Conservation (phyloP, 352 stramenopile genomes). For the Phytophthora multivora region DNA sequence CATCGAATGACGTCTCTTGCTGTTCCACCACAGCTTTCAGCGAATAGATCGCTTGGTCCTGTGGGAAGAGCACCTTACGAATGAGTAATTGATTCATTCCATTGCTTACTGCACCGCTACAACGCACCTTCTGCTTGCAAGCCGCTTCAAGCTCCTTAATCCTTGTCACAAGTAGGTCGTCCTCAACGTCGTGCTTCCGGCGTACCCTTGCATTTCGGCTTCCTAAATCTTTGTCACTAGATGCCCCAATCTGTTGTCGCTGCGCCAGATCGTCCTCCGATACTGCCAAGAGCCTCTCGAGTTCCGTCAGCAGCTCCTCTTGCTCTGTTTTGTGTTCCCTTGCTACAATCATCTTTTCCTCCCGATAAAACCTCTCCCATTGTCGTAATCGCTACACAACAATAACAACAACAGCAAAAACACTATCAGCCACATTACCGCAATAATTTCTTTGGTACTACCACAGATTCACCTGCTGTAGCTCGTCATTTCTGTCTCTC, state of each 20-base stretch:
- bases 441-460: neutral
- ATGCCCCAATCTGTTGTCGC: slow-evolving; percentile 7
- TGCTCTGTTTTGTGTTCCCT: slow-evolving; percentile 48
- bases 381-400: slow-evolving; percentile 50
- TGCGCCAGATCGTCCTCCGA: slow-evolving; percentile 35
- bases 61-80: neutral
- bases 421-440: neutral
- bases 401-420: slow-evolving; percentile 5
- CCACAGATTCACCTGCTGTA: slow-evolving; percentile 39
- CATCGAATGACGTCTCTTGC: slow-evolving; percentile 68
- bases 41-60: slow-evolving; percentile 74
- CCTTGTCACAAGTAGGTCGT: slow-evolving; percentile 29
- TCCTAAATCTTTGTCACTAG: slow-evolving; percentile 12
- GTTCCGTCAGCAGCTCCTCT: slow-evolving; percentile 55
- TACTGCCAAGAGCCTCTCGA: slow-evolving; percentile 51
- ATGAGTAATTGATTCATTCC: neutral
- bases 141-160: slow-evolving; percentile 75
- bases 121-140: slow-evolving; percentile 73
- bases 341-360: slow-evolving; percentile 43
- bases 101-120: neutral
- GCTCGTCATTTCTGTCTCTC: slow-evolving; percentile 43
- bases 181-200: slow-evolving; percentile 23
- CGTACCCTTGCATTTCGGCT: slow-evolving; percentile 16
- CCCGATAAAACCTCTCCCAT: slow-evolving; percentile 63
- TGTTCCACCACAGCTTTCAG: slow-evolving; percentile 71